Base-by-base conservation (phyloP, 192 early-diverging fungal species). In the Phlyctochytrium arcticum region DNA sequence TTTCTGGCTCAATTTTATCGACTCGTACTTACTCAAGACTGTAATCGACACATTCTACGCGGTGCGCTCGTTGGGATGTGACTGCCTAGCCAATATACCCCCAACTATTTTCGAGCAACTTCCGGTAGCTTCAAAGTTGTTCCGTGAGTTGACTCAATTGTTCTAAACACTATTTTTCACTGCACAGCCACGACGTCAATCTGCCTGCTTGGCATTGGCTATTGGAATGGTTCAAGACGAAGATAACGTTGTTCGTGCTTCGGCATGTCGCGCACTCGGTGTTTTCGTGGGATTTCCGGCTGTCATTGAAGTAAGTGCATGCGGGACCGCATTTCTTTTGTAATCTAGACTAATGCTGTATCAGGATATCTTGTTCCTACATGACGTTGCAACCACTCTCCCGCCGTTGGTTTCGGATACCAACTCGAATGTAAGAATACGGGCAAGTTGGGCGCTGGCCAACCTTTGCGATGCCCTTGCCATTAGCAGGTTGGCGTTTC, bases 361-460 rank as follows among this genome's bases (percentile, higher is more conserved):
- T 4, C 36, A 87, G 75, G 86, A 92, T 66, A 65, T 76, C 8
- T 68, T 73, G 19, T 85, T 87, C 62, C 56, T 83, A 9, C 54
- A 72, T 5, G 83, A 88, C 32, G 76, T 89, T 71, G 77, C 81
- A 1, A 68, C 65, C 3, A 69, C 71, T 32, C 57, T 89, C 3
- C 65, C 85, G 4, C 53, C 69, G 7, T 68, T 82, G 33, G 75
- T 78, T n/a, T 54, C 58, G 3, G 87, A 90, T 65, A 42, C 60
- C 6, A 77, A 73, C 24, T 32, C 90, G 30, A 57, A 75, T 36
- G 90, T 92, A 2, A 71, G 87, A 39, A 74, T 89, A 7, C 70
- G 89, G 31, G 85, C 80, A 1, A 87, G 85, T 60, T 92, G 90
- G 90, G 87, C 88, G 0, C 69, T 90, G n/a, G 90, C 83, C 5